Evolutionary conservation across 2,329 filamentous ascomycete genomes (phyloP), one percentile per base, ranked within the genome.

Genomic region (Diaporthe aspalathi): DNA sequence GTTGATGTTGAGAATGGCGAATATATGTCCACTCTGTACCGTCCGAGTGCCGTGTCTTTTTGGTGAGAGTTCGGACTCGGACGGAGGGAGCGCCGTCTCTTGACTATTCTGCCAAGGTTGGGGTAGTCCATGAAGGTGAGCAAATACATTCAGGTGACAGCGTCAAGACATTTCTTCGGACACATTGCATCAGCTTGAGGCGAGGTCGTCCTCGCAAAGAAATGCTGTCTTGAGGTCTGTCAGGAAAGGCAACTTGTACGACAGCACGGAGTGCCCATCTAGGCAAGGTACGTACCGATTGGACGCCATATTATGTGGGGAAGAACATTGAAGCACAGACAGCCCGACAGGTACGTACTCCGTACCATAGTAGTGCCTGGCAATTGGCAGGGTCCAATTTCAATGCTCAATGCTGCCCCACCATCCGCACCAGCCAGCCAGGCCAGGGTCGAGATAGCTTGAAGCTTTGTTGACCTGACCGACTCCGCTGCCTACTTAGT

Each of bases 331-430:
- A n/a, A 24, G 45, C 43, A 49, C 60, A 49, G 60, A 14, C n/a
- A n/a, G n/a, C n/a, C n/a, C n/a, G n/a, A n/a, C n/a, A n/a, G 32
- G 32, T 35, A 35, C 32, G 32, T 35, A 35, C 32, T 35, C 32
- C 32, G 32, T 35, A 35, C 32, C 32, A 35, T 35, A 32, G 5
- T 38, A 29, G 47, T 38, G 52, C 20, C 9, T 32, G 38, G 45
- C 53, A n/a, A n/a, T 14, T 40, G 35, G 40, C 45, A 68, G 68
- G 68, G 62, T 67, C 68, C 62, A 67, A 70, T 70, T 29, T 52
- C 38, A 35, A 35, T n/a, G 32, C 32, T 35, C 5, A 54, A 49
- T 40, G n/a, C 29, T 50, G 45, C 68, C 68, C 68, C 68, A 70
- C 68, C 57, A 66, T 14, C 5, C 9, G n/a, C n/a, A 35, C 9